Evolutionary conservation across 306 rosid species (phyloP).

Genomic region (Rosa lucieae): DNA sequence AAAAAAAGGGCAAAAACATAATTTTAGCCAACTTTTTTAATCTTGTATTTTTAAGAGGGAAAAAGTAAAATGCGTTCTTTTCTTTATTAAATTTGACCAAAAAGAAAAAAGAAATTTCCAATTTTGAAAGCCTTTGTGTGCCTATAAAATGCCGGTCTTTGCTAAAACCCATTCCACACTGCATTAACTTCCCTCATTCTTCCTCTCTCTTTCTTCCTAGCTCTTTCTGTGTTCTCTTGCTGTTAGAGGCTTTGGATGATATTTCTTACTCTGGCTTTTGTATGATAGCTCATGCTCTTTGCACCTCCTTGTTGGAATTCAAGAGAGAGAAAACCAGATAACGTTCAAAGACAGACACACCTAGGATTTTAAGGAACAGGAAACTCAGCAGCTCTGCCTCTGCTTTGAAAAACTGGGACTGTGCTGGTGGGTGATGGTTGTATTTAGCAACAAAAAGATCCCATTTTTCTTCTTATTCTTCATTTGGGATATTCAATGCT

Average conservation of each 20-base stretch:
- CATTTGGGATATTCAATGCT: neutral
- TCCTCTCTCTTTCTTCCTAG: neutral
- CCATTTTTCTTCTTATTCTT: constrained; percentile 4
- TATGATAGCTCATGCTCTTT: constrained; percentile 16
- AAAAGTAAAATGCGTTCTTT: neutral
- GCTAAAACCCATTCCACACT: constrained; percentile 5
- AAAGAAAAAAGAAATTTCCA: neutral
- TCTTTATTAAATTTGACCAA: neutral
- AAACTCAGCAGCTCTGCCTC: neutral
- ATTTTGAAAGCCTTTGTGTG: neutral
- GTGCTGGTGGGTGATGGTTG: constrained; percentile 13
- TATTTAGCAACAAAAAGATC: neutral
- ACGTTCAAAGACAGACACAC: constrained; percentile 9
- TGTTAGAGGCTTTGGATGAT: constrained; percentile 1
- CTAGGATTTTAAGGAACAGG: neutral
- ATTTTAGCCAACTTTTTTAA: neutral
- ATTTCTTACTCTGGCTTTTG: neutral
- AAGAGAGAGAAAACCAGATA: constrained; percentile 15
- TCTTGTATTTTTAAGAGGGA: constrained; percentile 1
- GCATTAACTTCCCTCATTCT: constrained; percentile 3
- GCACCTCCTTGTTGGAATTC: constrained; percentile 21
- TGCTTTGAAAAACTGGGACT: neutral
- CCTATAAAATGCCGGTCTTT: constrained; percentile 8
- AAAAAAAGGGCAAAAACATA: neutral
- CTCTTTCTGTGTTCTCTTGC: neutral